Conservation (phyloP, 1,139 yeast genomes). For the Yamadazyma dendronema region DNA sequence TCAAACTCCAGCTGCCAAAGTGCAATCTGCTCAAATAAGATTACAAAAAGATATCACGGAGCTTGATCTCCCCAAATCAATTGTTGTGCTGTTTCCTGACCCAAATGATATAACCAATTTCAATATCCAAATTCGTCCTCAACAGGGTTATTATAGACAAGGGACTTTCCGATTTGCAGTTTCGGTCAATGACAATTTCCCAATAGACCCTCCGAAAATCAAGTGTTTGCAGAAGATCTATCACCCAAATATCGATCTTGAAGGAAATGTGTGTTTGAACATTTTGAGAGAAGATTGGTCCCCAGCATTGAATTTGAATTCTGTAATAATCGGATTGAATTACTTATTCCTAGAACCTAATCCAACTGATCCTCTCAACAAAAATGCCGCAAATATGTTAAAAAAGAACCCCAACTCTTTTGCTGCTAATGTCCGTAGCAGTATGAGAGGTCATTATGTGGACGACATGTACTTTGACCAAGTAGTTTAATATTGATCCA, state of each 20-base stretch:
- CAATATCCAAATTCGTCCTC: conserved; percentile 62
- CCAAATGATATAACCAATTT: conserved; percentile 61
- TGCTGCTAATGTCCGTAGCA: conserved; percentile 51
- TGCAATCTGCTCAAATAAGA: conserved; percentile 54
- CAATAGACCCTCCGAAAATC: conserved; percentile 91
- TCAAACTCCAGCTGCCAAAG: conserved; percentile 19
- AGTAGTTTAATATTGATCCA: conserved; percentile 34
- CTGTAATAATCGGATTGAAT: conserved; percentile 81
- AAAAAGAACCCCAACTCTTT: conserved; percentile 58
- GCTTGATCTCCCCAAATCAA: conserved; percentile 65
- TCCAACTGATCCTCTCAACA: conserved; percentile 88
- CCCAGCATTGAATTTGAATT: conserved; percentile 81
- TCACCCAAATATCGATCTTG: conserved; percentile 90
- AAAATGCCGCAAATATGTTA: conserved; percentile 79
- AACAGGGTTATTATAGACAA: conserved; percentile 71
- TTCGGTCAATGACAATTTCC: conserved; percentile 68
- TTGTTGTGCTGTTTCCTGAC: conserved; percentile 55
- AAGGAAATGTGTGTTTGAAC: conserved; percentile 90
- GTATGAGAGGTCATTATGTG: conserved; percentile 75
- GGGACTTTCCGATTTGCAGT: conserved; percentile 72
- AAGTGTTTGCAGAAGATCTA: conserved; percentile 69
- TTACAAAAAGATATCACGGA: conserved; percentile 65
- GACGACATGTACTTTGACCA: conserved; percentile 62
- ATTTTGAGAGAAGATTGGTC: conserved; percentile 95
- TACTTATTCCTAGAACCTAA: conserved; percentile 88